These are phyloP conservation scores for Leucocoprinus birnbaumii DNA, from an alignment of 768 basidiomycete species.

Conservation along the genomic window DNA sequence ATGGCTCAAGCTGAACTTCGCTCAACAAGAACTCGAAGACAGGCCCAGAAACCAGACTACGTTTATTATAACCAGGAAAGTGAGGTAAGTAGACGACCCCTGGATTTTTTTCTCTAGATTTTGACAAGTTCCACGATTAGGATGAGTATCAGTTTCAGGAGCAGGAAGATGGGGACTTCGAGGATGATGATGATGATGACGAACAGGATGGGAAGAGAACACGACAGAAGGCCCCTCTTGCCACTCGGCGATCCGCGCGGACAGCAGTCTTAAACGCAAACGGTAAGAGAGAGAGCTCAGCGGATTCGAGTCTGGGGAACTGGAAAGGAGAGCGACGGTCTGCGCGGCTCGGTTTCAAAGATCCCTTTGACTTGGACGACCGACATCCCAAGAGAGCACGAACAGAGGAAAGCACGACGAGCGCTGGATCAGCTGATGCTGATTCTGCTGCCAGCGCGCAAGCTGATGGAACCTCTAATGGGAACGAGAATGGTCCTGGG, in stretches of 20 bases:
- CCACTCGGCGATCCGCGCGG: conserved; percentile 55
- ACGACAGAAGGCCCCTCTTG: conserved; percentile 32
- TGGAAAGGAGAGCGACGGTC: conserved; percentile 82
- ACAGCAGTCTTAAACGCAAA: conserved; percentile 45
- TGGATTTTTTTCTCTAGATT: conserved; percentile 19
- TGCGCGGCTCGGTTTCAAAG: conserved; percentile 60
- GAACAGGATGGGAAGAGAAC: conserved; percentile 47
- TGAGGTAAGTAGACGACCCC: conserved; percentile 45
- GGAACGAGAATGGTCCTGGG: conserved; percentile 20
- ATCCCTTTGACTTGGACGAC: conserved; percentile 43
- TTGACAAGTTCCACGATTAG: conserved; percentile 29
- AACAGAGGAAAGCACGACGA: conserved; percentile 71
- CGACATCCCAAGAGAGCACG: conserved; percentile 67
- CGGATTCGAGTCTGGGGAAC: conserved; percentile 43
- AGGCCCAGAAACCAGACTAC: conserved; percentile 75
- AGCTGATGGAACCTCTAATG: conserved; percentile 19
- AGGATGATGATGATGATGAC: conserved; percentile 58
- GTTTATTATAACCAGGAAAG: conserved; percentile 71
- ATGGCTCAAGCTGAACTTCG: conserved; percentile 76
- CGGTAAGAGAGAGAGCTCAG: conserved; percentile 49
- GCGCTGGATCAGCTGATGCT: conserved; percentile 47
- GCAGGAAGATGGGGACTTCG: conserved; percentile 60
- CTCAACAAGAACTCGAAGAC: conserved; percentile 74
- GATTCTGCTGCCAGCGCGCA: conserved; percentile 20
- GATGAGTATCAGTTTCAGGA: conserved; percentile 65